Base-by-base conservation (phyloP, 202 grass and related monocot species). In the Cymbopogon flexuosus region DNA sequence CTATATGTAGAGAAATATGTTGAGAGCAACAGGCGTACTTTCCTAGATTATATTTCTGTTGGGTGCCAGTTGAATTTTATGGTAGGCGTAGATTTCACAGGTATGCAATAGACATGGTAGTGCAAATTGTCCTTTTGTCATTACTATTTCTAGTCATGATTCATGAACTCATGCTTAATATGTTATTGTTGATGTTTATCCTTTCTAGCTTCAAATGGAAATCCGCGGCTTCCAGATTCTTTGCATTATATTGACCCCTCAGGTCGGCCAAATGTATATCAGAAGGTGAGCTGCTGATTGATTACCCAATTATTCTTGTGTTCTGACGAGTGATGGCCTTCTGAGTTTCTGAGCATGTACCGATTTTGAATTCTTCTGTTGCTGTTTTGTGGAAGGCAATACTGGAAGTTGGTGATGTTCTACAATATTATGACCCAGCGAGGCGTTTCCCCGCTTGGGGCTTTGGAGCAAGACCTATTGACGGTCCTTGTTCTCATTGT, bases 231-330 rank as follows among this genome's bases (percentile, higher is more conserved):
- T 80, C 92, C 92, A 61, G 96, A 99, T 96, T 99, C 96, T 31
- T 96, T 99, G 86, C 96, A 99, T 83, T 99, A 99, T 81, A 95
- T 99, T 89, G 96, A 99, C 16, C 96, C 96, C 65, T 88, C 92
- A 52, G 96, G 96, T 80, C 88, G 96, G 39, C 90, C 96, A 75
- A 99, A 99, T 91, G 96, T 93, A 69, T 99, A 99, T 95, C 96
- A 99, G 84, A 93, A 89, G 88, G 96, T 99, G 82, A 93, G 90
- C 52, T 79, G 70, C 56, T 85, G 67, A 72, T 88, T 79, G 30
- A 85, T 79, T 30, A 65, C 71, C 82, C 61, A 23, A 18, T 79
- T 18, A 18, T 84, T 82, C 39, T 84, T 78, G 21, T 85, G 51
- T 68, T 65, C 39, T 87, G 62, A 49, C 79, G 39, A 63, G 54